A percentile compares a stretch with the other conserved stretches of the same genome.
These are phyloP conservation scores for Cladosporium velox DNA, from an alignment of 2,329 filamentous ascomycete genomes.

Conservation along the genomic window DNA sequence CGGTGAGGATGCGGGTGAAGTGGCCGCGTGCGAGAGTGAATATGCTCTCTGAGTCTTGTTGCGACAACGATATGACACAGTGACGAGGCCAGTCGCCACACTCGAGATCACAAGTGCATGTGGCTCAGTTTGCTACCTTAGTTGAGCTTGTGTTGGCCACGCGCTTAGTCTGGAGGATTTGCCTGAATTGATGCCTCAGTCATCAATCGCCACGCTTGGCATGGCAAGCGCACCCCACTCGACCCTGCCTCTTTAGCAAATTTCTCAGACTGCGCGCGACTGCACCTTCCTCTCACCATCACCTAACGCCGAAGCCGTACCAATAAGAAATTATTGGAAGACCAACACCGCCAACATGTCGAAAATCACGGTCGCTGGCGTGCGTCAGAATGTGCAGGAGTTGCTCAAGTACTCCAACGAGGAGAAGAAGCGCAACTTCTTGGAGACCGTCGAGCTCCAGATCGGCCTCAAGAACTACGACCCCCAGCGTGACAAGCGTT, in stretches of 20 bases:
- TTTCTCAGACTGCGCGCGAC: constrained; percentile 9
- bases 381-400: constrained; percentile 90
- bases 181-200: background rate
- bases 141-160: background rate
- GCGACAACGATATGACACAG: too few relatives aligned
- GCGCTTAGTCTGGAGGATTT: background rate
- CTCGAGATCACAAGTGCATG: background rate
- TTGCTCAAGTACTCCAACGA: constrained; percentile 81
- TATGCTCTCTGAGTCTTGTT: too few relatives aligned
- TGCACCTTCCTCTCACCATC: constrained; percentile 16
- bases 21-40: background rate
- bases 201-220: background rate
- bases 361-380: constrained; percentile 87
- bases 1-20: background rate
- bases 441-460: constrained; percentile 66
- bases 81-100: background rate
- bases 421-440: constrained; percentile 46
- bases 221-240: too few relatives aligned
- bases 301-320: constrained; percentile 41
- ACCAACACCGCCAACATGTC: constrained; percentile 62
- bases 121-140: background rate
- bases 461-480: constrained; percentile 98
- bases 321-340: constrained; percentile 49
- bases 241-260: too few relatives aligned
- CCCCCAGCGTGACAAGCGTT: constrained; percentile 99